phyloP scores from a whole-genome alignment of 2,329 filamentous ascomycete genomes.

The Lizonia empirigonia region DNA sequence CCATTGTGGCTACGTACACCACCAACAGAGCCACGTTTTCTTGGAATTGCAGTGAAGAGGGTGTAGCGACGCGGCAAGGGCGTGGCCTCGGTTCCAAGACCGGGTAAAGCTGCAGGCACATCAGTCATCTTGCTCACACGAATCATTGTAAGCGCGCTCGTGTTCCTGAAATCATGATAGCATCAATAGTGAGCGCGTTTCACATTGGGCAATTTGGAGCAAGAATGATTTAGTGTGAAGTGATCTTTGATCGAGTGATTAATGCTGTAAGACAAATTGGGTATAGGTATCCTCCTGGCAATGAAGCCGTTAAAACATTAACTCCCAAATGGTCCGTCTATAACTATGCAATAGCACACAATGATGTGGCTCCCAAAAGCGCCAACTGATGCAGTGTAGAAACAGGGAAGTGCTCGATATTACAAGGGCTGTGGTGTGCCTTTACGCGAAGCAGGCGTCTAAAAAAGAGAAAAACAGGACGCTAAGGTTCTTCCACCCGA shows the following conservation, averaged over 20 bases:
- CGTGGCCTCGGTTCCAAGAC: constrained; percentile 14
- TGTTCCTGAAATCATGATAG: constrained; percentile 2
- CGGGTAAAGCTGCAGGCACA: constrained; percentile 16
- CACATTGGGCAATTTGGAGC: constrained; percentile 5
- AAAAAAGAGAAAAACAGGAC: constrained; percentile 28
- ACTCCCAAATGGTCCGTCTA: constrained; percentile 27
- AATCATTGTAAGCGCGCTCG: neutral
- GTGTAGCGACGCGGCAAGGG: constrained; percentile 9
- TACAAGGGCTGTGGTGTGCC: constrained; percentile 34
- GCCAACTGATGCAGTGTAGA: constrained; percentile 42
- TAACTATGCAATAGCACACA: constrained; percentile 24
- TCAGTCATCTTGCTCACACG: constrained; percentile 1
- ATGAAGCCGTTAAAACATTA: constrained; percentile 27
- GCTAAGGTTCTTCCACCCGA: constrained; percentile 42
- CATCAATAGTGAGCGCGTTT: constrained; percentile 4
- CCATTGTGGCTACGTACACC: constrained; percentile 13
- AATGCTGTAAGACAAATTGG: constrained; percentile 19
- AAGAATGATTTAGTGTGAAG: constrained; percentile 1
- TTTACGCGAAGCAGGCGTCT: constrained; percentile 32
- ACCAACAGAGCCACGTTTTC: constrained; percentile 12
- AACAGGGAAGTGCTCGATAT: constrained; percentile 42
- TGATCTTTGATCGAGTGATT: constrained; percentile 17
- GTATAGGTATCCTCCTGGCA: constrained; percentile 31
- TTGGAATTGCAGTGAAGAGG: constrained; percentile 5
- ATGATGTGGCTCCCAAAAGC: constrained; percentile 26